Conservation (phyloP, 306 rosid genomes). For the Sechiopsis laciniata region DNA sequence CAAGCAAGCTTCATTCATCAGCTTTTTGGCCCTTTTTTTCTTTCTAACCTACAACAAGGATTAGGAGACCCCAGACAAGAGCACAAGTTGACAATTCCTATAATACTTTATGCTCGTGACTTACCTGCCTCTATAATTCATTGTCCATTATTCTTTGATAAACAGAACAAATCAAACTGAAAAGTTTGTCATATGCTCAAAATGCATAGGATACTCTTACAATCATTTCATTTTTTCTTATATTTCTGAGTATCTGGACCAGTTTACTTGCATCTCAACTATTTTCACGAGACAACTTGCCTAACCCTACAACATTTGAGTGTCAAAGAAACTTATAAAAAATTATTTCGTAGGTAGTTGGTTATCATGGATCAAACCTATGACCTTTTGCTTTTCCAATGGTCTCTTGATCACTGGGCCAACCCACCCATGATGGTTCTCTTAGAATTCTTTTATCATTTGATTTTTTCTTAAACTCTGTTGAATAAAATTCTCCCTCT, state of each 20-base stretch:
- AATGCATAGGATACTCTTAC: neutral
- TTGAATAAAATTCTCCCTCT: neutral
- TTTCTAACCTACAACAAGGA: neutral
- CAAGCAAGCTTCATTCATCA: conserved; percentile 1
- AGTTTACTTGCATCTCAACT: no score
- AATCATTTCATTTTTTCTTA: no score
- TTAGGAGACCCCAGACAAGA: conserved; percentile 19
- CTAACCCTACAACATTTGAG: no score
- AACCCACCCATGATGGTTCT: no score
- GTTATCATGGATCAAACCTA: no score
- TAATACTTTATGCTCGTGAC: conserved; percentile 8
- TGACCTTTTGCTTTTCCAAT: no score
- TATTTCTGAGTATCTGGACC: no score
- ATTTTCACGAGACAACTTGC: no score
- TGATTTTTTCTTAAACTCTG: neutral
- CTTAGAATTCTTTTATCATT: neutral
- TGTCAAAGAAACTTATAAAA: no score
- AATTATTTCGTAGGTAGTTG: no score
- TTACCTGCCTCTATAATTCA: neutral
- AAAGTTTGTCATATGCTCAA: neutral
- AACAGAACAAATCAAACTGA: neutral
- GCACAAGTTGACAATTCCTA: conserved; percentile 6
- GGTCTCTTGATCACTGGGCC: no score
- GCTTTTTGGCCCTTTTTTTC: conserved; percentile 1
- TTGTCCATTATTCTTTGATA: neutral